These are phyloP conservation scores for Exobasidium rhododendri DNA, from an alignment of 1,284 basidiomycete genomes.

Conservation along the genomic window DNA sequence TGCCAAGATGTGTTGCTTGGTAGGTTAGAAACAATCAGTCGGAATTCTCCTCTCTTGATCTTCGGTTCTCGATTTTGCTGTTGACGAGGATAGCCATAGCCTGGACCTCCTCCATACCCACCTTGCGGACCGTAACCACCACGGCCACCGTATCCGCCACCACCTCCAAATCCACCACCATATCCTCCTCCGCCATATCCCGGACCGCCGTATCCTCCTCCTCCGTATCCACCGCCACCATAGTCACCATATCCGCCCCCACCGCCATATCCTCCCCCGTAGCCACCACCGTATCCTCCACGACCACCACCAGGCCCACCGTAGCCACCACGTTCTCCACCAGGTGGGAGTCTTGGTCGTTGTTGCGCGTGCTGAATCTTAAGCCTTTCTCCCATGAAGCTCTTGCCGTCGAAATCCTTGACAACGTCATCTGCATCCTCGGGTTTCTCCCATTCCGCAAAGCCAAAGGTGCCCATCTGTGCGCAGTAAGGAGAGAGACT, in stretches of 20 bases:
- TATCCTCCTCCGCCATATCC: conserved; percentile 12
- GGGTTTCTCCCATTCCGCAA: conserved; percentile 51
- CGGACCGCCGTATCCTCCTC: conserved; percentile 16
- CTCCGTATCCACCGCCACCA: conserved; percentile 16
- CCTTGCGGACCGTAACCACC: conserved; percentile 5
- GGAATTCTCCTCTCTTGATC: conserved; percentile 44
- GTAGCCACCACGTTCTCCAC: conserved; percentile 22
- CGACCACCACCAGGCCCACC: conserved; percentile 26
- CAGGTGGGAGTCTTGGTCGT: conserved; percentile 11
- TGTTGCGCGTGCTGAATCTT: conserved; percentile 50
- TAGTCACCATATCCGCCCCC: conserved; percentile 17
- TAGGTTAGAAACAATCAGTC: conserved; percentile 61
- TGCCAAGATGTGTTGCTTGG: conserved; percentile 93
- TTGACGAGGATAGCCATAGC: conserved; percentile 24
- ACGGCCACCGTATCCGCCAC: conserved; percentile 24
- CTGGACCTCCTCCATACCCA: neutral
- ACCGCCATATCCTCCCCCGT: neutral
- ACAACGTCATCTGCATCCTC: conserved; percentile 52
- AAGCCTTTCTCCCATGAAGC: conserved; percentile 52
- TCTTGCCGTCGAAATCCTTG: conserved; percentile 50
- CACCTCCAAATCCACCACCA: conserved; percentile 29
- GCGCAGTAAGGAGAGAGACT: conserved; percentile 6
- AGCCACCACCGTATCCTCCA: conserved; percentile 13
- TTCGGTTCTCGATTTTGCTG: conserved; percentile 17
- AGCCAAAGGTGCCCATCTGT: conserved; percentile 51